Evolutionary conservation across 2,329 filamentous ascomycete genomes (phyloP).

Genomic region (Exserohilum rostratum): DNA sequence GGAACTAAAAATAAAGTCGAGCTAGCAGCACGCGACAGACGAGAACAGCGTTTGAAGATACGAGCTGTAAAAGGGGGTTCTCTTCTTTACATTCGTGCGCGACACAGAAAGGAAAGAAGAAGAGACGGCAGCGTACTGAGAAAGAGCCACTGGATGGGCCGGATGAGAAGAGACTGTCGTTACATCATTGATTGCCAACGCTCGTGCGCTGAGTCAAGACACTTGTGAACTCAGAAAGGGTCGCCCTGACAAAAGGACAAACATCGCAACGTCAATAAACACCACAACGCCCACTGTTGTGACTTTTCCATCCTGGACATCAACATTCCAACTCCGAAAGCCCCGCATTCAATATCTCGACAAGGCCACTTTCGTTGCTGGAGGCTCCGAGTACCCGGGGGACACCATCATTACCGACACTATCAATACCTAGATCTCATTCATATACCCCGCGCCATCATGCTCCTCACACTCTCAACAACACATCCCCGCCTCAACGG

Average conservation of each 20-base stretch:
- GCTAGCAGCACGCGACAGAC: no score
- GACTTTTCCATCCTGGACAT: not conserved
- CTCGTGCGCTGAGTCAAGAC: not conserved
- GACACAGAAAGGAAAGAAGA: not conserved
- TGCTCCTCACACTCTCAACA: slow-evolving; percentile 17
- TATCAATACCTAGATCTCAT: not conserved
- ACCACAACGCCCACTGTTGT: not conserved
- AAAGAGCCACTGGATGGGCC: not conserved
- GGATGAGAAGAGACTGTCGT: not conserved
- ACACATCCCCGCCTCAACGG: not conserved
- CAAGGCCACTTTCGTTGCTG: not conserved
- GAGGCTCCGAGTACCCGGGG: not conserved
- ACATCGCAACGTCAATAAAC: not conserved
- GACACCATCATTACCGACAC: not conserved
- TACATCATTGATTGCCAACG: not conserved
- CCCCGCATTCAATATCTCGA: not conserved
- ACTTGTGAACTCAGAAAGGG: not conserved
- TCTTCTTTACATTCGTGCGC: not conserved
- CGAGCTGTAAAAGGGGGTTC: not conserved
- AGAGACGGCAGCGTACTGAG: not conserved
- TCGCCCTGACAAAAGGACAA: not conserved
- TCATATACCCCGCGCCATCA: not conserved
- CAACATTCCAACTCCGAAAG: not conserved
- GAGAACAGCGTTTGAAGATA: no score
- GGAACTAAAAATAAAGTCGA: no score